Conservation (phyloP, 192 early-diverging fungal species). For the Pilobolus umbonatus region DNA sequence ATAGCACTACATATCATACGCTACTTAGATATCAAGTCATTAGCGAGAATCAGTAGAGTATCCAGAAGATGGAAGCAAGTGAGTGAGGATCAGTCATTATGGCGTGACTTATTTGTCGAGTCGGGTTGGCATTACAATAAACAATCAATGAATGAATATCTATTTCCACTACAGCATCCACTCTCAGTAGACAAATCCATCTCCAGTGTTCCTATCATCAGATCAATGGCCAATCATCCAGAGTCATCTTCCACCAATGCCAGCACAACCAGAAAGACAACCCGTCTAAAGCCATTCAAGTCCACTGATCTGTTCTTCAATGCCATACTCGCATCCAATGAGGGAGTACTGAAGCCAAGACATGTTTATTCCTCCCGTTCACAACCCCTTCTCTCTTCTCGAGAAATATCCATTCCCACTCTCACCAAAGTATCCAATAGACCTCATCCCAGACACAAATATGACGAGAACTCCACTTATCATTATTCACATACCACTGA, state of each 20-base stretch:
- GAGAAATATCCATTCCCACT: background rate
- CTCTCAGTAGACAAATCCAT: background rate
- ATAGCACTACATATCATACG: slow-evolving; percentile 51
- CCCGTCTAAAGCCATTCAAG: slow-evolving; percentile 11
- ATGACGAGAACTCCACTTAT: slow-evolving; percentile 20
- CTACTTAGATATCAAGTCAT: slow-evolving; percentile 43
- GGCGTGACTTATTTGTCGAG: slow-evolving; percentile 47
- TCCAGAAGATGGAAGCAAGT: slow-evolving; percentile 55
- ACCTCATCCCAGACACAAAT: slow-evolving; percentile 7
- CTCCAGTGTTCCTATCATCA: slow-evolving; percentile 1
- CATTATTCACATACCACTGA: slow-evolving; percentile 37
- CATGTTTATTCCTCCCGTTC: slow-evolving; percentile 5
- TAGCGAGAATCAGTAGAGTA: slow-evolving; percentile 43
- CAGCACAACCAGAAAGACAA: background rate
- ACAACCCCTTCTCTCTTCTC: slow-evolving; percentile 62
- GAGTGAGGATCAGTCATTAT: slow-evolving; percentile 57
- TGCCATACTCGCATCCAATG: background rate
- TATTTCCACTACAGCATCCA: too few species aligned
- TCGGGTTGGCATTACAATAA: slow-evolving; percentile 20
- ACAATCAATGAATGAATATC: slow-evolving; percentile 18
- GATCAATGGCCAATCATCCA: too few species aligned
- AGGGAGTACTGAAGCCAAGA: background rate
- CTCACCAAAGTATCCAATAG: slow-evolving; percentile 25
- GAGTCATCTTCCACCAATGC: slow-evolving; percentile 18
- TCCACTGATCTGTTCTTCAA: slow-evolving; percentile 5